These are phyloP conservation scores for Microcyclospora pomicola DNA, from an alignment of 2,329 filamentous ascomycete species.

Conservation along the genomic window DNA sequence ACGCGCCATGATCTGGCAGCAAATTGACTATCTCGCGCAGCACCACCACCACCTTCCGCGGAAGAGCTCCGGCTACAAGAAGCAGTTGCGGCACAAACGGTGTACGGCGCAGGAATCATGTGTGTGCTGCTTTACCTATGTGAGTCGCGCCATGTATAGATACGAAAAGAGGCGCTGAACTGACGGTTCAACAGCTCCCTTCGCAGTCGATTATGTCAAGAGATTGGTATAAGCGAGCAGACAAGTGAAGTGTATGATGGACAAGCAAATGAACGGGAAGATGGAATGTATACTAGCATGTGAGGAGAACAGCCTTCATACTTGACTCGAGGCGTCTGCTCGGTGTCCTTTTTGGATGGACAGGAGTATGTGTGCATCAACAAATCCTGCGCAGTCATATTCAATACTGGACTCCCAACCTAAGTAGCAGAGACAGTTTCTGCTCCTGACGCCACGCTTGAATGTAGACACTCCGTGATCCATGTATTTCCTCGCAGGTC, in stretches of 20 bases:
- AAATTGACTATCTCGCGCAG: conserved; percentile 25
- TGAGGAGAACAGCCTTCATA: not conserved
- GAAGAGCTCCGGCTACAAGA: conserved; percentile 58
- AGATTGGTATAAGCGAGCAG: conserved; percentile 28
- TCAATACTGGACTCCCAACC: too few relatives aligned
- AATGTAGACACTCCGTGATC: too few relatives aligned
- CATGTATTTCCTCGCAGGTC: too few relatives aligned
- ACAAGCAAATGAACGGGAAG: not conserved
- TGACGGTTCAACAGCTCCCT: conserved; percentile 32
- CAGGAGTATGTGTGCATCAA: too few relatives aligned
- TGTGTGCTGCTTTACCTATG: conserved; percentile 62
- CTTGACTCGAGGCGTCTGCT: not conserved
- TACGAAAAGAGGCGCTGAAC: not conserved
- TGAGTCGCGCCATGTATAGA: conserved; percentile 32
- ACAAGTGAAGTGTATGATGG: not conserved
- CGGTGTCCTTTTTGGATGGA: too few relatives aligned
- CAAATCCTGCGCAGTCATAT: too few relatives aligned
- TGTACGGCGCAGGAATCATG: conserved; percentile 53
- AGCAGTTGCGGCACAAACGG: conserved; percentile 50
- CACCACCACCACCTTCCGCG: conserved; percentile 54
- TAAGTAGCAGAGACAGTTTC: too few relatives aligned
- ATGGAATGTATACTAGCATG: not conserved
- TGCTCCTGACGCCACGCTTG: too few relatives aligned
- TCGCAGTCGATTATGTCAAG: conserved; percentile 40
- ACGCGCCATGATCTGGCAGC: not conserved